Percentiles rank a stretch among this genome's conserved stretches.
phyloP scores from a whole-genome alignment of 2,329 filamentous ascomycete genomes.

The Pezizomycotina sp. region DNA sequence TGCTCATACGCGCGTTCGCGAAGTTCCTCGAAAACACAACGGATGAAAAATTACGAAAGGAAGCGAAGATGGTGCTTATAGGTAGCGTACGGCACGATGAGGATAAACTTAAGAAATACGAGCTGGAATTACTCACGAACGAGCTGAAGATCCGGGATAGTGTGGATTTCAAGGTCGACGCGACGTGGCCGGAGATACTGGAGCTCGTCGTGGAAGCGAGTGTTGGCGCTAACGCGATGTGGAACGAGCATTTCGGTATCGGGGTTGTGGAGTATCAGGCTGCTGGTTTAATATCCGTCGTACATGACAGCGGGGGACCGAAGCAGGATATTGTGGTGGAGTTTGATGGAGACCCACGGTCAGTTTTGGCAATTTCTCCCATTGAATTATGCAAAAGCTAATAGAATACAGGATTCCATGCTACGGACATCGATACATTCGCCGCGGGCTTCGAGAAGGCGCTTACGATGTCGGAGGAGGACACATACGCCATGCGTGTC shows the following conservation, averaged over 20 bases:
- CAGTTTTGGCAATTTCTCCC: conserved; percentile 24
- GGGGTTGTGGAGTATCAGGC: conserved; percentile 97
- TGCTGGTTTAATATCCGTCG: conserved; percentile 78
- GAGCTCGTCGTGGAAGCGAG: conserved; percentile 59
- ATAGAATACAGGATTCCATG: conserved; percentile 54
- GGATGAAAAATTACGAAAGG: conserved; percentile 36
- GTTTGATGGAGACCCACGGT: conserved; percentile 64
- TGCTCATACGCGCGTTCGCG: conserved; percentile 73
- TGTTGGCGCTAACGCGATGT: conserved; percentile 94
- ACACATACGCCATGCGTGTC: conserved; percentile 57
- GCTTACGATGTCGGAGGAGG: conserved; percentile 43
- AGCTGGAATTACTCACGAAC: conserved; percentile 68
- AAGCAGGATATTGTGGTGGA: conserved; percentile 83
- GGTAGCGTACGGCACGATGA: conserved; percentile 78
- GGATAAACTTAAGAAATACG: conserved; percentile 71
- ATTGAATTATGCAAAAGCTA: neutral
- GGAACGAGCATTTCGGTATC: conserved; percentile 98
- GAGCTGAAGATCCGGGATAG: conserved; percentile 69
- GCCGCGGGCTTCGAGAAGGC: conserved; percentile 65
- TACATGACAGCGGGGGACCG: conserved; percentile 83
- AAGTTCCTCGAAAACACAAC: conserved; percentile 47
- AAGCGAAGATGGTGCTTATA: conserved; percentile 55
- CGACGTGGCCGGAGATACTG: conserved; percentile 72
- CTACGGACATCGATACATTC: conserved; percentile 61
- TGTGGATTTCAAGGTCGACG: conserved; percentile 79